phyloP scores from a whole-genome alignment of 768 basidiomycete genomes.

The Kwoniella dejecticola region DNA sequence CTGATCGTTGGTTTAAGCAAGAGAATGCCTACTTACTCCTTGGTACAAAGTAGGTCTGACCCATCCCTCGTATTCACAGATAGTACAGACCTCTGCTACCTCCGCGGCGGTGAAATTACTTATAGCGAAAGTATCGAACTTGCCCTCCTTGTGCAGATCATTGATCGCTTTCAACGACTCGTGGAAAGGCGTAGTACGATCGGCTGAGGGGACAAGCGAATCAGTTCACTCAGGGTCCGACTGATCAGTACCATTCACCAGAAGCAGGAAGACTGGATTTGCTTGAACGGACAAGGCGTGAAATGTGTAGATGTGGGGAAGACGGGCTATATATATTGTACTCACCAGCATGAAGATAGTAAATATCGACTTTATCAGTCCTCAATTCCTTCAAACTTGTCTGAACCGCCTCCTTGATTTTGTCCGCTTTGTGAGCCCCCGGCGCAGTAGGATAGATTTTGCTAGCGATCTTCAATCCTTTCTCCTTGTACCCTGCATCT shows the following conservation, averaged over 20 bases:
- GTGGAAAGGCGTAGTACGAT: constrained; percentile 60
- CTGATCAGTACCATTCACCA: too few species aligned
- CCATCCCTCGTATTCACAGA: constrained; percentile 59
- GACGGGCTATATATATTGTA: too few species aligned
- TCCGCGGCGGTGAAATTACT: constrained; percentile 59
- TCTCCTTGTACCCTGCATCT: constrained; percentile 58
- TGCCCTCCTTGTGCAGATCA: constrained; percentile 62
- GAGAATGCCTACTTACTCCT: constrained; percentile 25
- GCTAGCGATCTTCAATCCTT: constrained; percentile 64
- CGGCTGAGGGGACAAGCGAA: constrained; percentile 21
- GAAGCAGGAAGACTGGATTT: too few species aligned
- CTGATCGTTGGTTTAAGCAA: not conserved
- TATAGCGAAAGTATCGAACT: constrained; percentile 61
- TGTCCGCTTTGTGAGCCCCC: constrained; percentile 43
- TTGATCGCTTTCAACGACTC: constrained; percentile 61
- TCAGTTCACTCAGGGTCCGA: not conserved
- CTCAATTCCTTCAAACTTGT: constrained; percentile 59
- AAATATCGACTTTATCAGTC: constrained; percentile 60
- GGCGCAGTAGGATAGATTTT: constrained; percentile 62
- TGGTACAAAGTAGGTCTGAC: constrained; percentile 62
- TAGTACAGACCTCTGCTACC: constrained; percentile 59
- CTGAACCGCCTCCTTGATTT: constrained; percentile 56
- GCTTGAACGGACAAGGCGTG: too few species aligned
- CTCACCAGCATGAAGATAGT: constrained; percentile 59
- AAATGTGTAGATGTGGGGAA: too few species aligned